phyloP scores from a whole-genome alignment of 179 eudicot species.

The Corrigiola litoralis region DNA sequence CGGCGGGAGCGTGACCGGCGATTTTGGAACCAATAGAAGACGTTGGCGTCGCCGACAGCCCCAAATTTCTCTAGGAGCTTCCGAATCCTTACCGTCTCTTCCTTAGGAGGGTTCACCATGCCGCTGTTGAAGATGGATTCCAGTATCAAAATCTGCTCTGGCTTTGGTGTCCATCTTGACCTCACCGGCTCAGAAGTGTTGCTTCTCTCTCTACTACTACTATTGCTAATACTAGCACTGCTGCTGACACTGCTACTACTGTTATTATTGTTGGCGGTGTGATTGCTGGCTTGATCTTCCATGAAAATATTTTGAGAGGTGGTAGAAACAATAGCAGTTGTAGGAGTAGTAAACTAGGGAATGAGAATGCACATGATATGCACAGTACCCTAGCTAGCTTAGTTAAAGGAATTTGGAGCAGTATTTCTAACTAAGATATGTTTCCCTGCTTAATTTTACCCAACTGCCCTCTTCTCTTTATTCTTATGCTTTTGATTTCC shows the following conservation, averaged over 20 bases:
- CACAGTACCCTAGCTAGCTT: slow-evolving; percentile 20
- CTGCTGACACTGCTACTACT: background rate
- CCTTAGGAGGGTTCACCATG: slow-evolving; percentile 87
- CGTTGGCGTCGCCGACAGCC: slow-evolving; percentile 84
- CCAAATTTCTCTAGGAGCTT: slow-evolving; percentile 74
- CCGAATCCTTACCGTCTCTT: slow-evolving; percentile 72
- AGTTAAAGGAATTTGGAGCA: slow-evolving; percentile 10
- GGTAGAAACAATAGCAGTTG: background rate
- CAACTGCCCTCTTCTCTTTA: too few species aligned
- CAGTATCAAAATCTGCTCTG: slow-evolving; percentile 80
- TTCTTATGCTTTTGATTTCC: too few species aligned
- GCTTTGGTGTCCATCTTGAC: slow-evolving; percentile 85
- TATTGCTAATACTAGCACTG: background rate
- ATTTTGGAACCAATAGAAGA: slow-evolving; percentile 96
- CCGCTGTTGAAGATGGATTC: slow-evolving; percentile 92
- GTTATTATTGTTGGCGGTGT: background rate
- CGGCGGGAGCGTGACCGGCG: slow-evolving; percentile 81
- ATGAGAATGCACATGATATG: slow-evolving; percentile 23
- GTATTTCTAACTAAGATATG: too few species aligned
- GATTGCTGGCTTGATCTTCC: slow-evolving; percentile 14
- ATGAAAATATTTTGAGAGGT: slow-evolving; percentile 7
- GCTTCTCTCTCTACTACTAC: background rate
- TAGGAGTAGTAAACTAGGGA: slow-evolving; percentile 7
- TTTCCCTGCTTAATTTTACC: too few species aligned
- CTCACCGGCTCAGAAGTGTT: slow-evolving; percentile 41